Conservation (phyloP, 2,329 filamentous ascomycete genomes). For the Alternaria sp. region DNA sequence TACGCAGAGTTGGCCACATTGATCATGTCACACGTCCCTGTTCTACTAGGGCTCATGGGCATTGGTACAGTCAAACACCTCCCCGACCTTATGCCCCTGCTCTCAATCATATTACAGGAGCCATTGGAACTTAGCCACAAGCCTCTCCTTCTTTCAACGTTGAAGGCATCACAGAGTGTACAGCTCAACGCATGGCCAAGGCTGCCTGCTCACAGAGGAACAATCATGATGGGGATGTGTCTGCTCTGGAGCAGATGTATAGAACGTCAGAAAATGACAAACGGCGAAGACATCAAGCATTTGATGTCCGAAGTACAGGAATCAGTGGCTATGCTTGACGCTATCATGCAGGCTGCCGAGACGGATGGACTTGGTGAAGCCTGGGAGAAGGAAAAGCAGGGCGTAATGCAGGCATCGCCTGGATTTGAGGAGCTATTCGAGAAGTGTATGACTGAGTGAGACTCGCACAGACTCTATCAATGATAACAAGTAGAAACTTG, state of each 20-base stretch:
- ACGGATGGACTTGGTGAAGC: conserved; percentile 7
- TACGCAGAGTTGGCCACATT: conserved; percentile 65
- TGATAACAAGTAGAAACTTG: background rate
- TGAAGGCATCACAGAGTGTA: conserved; percentile 63
- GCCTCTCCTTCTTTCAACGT: conserved; percentile 62
- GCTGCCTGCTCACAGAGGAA: conserved; percentile 67
- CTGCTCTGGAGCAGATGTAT: conserved; percentile 47
- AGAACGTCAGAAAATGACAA: conserved; percentile 29
- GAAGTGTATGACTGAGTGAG: conserved; percentile 1
- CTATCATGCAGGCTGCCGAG: conserved; percentile 29
- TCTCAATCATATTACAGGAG: conserved; percentile 71
- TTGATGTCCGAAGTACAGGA: conserved; percentile 33
- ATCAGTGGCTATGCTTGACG: conserved; percentile 38
- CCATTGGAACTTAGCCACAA: conserved; percentile 69
- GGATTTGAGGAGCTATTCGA: conserved; percentile 22
- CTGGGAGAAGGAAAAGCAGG: conserved; percentile 29
- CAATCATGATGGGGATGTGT: conserved; percentile 67
- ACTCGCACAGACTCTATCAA: background rate
- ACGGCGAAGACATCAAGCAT: conserved; percentile 21
- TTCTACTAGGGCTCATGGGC: conserved; percentile 65
- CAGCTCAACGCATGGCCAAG: conserved; percentile 75
- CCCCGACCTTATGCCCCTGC: conserved; percentile 72
- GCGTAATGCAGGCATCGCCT: conserved; percentile 12
- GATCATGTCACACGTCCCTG: conserved; percentile 61
- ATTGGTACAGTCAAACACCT: conserved; percentile 73